Percentiles rank a stretch among this genome's conserved stretches.
Conservation (phyloP, 257 asterid genomes). For the Solanum lignicaule region DNA sequence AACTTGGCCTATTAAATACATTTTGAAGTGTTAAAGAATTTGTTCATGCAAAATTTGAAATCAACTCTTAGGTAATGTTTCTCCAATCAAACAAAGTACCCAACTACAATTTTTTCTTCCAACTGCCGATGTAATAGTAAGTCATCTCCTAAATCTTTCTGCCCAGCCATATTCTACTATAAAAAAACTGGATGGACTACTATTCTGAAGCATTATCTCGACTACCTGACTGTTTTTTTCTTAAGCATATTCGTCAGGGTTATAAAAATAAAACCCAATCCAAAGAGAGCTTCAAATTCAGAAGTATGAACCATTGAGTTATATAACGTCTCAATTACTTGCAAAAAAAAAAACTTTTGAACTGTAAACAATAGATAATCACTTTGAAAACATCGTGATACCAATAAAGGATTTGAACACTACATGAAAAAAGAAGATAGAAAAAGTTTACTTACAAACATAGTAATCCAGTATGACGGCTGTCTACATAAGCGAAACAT, state of each 20-base stretch:
- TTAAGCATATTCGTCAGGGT: background rate
- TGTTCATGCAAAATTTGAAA: background rate
- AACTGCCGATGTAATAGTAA: background rate
- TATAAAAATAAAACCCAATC: background rate
- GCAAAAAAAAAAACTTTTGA: background rate
- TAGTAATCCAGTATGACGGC: conserved; percentile 87
- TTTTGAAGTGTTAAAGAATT: background rate
- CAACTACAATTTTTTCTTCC: background rate
- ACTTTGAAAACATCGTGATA: background rate
- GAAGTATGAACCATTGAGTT: background rate
- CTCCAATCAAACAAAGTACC: background rate
- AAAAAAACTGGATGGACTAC: background rate
- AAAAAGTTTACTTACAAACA: conserved; percentile 49
- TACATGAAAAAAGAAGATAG: background rate
- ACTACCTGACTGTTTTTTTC: background rate
- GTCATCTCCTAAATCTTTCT: background rate
- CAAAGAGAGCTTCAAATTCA: background rate
- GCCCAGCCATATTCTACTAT: background rate
- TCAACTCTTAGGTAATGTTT: background rate
- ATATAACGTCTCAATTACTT: background rate
- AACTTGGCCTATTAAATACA: background rate
- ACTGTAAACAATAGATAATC: background rate
- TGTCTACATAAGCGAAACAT: conserved; percentile 91
- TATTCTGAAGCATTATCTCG: background rate
- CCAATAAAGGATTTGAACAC: background rate